Evolutionary conservation across 2,329 filamentous ascomycete species (phyloP), one percentile per base, ranked within the genome.

Genomic region (Venturia pyrina): DNA sequence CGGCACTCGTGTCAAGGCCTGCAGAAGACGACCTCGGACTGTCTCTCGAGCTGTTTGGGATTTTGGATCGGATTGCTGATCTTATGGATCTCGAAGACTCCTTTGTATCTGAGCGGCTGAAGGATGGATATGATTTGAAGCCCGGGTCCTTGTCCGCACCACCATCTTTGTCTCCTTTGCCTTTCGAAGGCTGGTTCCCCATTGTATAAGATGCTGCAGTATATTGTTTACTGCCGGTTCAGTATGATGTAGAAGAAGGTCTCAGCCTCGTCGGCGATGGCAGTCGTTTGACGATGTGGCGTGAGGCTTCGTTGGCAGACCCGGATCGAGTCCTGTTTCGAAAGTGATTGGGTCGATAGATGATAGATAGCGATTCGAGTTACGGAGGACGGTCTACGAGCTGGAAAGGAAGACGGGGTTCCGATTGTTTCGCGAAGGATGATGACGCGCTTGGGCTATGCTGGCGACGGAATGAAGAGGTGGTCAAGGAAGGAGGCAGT

Each of bases 71-170:
- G 70, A 98, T 84, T 10, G 85, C 85, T 48, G 87, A 89, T 70
- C 90, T 87, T 76, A 97, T 87, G 5, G 93, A 97, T 69, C 92
- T 89, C 41, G 89, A 86, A 7, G 92, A 97, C 70, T 96, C 93
- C 75, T 93, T 93, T 37, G 93, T 98, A 75, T 98, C 93, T 66
- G 92, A 91, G 75, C 89, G 89, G 78, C 88, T 90, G 75, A 98
- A 93, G 37, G 93, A 96, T 37, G 93, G 93, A 76, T 95, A 96
- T 40, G 91, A 90, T 76, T 91, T 89, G 67, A 97, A 80, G 68
- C 84, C 81, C 46, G 89, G 86, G 69, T 66, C 59, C 59, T 53
- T 62, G 46, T 62, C 56, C 13, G 34, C n/a, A 6, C 48, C 46
- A 5, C 24, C 44, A 28, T 46, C 48, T n/a, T 40, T 46, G 5